phyloP scores from a whole-genome alignment of 2,329 filamentous ascomycete species.

The Diaporthe capsici region DNA sequence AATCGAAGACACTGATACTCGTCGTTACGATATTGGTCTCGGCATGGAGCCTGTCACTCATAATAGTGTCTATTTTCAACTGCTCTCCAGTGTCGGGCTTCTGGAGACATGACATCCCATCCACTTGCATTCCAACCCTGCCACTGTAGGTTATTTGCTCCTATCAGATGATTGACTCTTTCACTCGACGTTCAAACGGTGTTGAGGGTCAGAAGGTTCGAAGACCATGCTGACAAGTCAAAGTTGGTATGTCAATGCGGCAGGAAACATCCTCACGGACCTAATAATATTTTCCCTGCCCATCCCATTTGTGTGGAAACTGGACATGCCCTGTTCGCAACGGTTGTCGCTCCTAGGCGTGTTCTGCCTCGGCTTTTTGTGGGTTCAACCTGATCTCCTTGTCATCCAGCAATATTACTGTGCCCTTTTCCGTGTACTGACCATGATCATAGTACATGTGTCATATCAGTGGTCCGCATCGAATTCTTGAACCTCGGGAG shows the following conservation, averaged over 20 bases:
- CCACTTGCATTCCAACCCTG: conserved; percentile 31
- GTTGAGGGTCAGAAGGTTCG: background rate
- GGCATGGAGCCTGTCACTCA: conserved; percentile 24
- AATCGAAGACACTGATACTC: conserved; percentile 8
- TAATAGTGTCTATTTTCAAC: conserved; percentile 28
- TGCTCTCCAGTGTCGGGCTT: conserved; percentile 29
- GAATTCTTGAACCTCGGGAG: conserved; percentile 17
- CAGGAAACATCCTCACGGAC: conserved; percentile 38
- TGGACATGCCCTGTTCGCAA: conserved; percentile 30
- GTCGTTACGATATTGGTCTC: conserved; percentile 2
- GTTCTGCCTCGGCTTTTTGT: conserved; percentile 40
- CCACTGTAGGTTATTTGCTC: background rate
- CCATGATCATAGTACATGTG: conserved; percentile 4
- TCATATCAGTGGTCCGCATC: conserved; percentile 28
- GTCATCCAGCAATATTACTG: background rate
- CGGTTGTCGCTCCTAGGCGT: conserved; percentile 29
- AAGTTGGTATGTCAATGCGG: conserved; percentile 37
- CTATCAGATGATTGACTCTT: background rate
- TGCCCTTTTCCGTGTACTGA: background rate
- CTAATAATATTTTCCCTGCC: conserved; percentile 35
- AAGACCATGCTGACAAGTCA: background rate
- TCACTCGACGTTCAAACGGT: background rate
- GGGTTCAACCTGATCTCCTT: background rate
- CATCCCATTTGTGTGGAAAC: conserved; percentile 35
- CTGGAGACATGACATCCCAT: conserved; percentile 26